Percentiles rank a stretch among this genome's conserved stretches.
phyloP scores from a whole-genome alignment of 176 grass and related monocot genomes.

The Aegilops bicornis region DNA sequence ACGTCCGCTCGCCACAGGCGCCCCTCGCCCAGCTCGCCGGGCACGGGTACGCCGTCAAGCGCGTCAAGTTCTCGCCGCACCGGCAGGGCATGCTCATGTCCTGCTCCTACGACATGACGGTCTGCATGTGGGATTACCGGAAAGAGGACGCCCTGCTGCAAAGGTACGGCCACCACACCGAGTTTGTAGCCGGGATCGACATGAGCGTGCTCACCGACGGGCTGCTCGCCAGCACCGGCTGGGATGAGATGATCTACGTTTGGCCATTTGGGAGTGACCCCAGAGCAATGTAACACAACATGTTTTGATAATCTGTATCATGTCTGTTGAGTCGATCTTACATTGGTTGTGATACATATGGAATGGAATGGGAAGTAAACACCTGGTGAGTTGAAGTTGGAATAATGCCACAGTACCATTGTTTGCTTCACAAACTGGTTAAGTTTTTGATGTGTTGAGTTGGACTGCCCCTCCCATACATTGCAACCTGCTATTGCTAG shows the following conservation, averaged over 20 bases:
- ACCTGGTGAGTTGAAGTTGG: not conserved
- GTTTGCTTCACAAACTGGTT: not conserved
- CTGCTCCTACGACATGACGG: constrained; percentile 94
- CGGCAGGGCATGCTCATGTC: constrained; percentile 71
- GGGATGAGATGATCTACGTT: constrained; percentile 79
- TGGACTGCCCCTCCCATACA: too few species aligned
- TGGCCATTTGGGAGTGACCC: constrained; percentile 84
- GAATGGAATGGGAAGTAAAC: not conserved
- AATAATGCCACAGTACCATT: constrained; percentile 19
- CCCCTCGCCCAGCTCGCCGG: constrained; percentile 67
- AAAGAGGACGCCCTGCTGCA: constrained; percentile 64
- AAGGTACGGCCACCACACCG: constrained; percentile 72
- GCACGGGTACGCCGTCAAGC: constrained; percentile 75
- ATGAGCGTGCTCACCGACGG: constrained; percentile 86
- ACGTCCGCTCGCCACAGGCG: constrained; percentile 59
- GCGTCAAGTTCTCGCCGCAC: constrained; percentile 79
- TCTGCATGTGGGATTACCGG: constrained; percentile 90
- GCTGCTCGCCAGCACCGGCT: constrained; percentile 73
- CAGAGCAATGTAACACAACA: constrained; percentile 39
- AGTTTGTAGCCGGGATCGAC: constrained; percentile 78
- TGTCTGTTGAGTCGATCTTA: constrained; percentile 9
- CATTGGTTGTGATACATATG: constrained; percentile 25
- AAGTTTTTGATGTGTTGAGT: not conserved
- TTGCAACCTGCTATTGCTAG: not conserved
- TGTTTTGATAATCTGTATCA: constrained; percentile 21